Evolutionary conservation across 306 rosid genomes (phyloP), one percentile per base, ranked within the genome.

Genomic region (Prunus dulcis): DNA sequence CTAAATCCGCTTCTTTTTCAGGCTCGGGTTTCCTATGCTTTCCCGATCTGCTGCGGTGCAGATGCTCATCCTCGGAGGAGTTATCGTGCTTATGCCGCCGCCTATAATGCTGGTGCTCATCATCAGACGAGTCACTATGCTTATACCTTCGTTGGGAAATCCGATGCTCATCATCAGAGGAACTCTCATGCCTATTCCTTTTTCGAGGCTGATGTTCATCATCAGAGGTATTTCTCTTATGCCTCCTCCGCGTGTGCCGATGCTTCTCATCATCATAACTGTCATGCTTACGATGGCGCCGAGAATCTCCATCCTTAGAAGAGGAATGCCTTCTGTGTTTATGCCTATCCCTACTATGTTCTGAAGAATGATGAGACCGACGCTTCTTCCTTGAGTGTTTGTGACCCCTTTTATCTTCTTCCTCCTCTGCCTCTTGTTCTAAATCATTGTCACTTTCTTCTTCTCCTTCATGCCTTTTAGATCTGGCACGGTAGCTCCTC

Each of bases 331-430:
- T 83, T 79, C 76, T 85, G 74, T 89, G 90, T 75, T 79, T 87
- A 66, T 83, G 90, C 80, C 81, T 86, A 61, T 90, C 89, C 82
- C 76, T 76, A 68, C 82, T 72, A 52, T 61, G 66, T 70, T 79
- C 81, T 46, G 96, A 89, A 43, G 93, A 83, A 45, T 83, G 76
- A 86, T 83, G 86, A 69, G 88, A 86, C 18, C 86, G 71, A 66
- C 76, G 89, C 80, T 86, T 90, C 79, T 82, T 89, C 71, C 90
- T 84, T 6, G 93, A 82, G 55, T 81, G 83, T 82, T 75, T 92
- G 72, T 43, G 86, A 73, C 25, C 85, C 81, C 67, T 81, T 67
- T 64, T 71, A 80, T 80, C 86, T 50, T 84, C 86, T 50, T 84
- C 85, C 12, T 63, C 64, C 9, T 60, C 55, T 23, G 81, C 81